Percentiles rank a stretch among this genome's conserved stretches.
These are phyloP conservation scores for Malus sylvestris DNA, from an alignment of 306 rosid species.

Conservation along the genomic window DNA sequence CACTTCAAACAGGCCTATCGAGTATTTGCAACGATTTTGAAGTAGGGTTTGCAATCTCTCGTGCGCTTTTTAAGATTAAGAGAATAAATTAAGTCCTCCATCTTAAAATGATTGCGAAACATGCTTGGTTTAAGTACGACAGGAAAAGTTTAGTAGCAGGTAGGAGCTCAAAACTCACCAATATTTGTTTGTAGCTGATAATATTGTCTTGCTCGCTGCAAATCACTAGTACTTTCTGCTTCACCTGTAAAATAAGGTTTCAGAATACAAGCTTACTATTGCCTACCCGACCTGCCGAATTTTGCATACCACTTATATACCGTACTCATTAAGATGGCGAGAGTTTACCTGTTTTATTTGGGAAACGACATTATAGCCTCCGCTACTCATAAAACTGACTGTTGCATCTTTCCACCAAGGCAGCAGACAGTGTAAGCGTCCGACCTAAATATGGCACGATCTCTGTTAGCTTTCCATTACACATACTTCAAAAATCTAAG, in stretches of 20 bases:
- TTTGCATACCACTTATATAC: not conserved
- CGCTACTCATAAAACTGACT: conserved; percentile 37
- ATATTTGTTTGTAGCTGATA: conserved; percentile 35
- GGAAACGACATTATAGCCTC: conserved; percentile 44
- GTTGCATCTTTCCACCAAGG: conserved; percentile 62
- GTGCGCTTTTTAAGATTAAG: not conserved
- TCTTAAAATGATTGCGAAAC: not conserved
- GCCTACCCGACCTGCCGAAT: not conserved
- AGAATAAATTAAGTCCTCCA: not conserved
- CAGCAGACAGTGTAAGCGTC: conserved; percentile 46
- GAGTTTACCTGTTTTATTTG: conserved; percentile 36
- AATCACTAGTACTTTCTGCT: conserved; percentile 42
- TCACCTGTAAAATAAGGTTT: conserved; percentile 25
- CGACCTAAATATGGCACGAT: conserved; percentile 27
- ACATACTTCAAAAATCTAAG: not conserved
- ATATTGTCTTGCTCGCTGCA: conserved; percentile 41
- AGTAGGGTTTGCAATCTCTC: not conserved
- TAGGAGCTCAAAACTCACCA: conserved; percentile 33
- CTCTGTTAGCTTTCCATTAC: not conserved
- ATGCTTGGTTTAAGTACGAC: not conserved
- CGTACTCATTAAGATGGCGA: not conserved
- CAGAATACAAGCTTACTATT: not conserved
- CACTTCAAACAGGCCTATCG: not conserved
- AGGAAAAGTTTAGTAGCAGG: not conserved
- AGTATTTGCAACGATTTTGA: too few relatives aligned